A percentile compares a stretch with the other conserved stretches of the same genome.
phyloP scores from a whole-genome alignment of 805 yeast species.

The Metschnikowia dekortorum region DNA sequence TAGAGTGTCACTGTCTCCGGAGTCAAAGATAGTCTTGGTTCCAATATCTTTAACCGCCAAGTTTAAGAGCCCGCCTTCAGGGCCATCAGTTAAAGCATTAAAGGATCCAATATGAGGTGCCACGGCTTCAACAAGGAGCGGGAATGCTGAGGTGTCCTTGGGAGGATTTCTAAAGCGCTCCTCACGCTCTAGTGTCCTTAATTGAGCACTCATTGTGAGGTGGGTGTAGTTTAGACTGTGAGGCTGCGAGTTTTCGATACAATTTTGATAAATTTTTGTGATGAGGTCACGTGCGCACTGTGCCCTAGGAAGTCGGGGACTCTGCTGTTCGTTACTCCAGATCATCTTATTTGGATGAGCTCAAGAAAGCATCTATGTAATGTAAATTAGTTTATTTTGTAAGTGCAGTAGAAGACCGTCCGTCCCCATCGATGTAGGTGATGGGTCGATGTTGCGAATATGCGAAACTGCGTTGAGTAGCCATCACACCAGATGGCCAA shows the following conservation, averaged over 20 bases:
- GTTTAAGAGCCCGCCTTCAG: conserved; percentile 79
- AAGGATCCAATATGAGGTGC: conserved; percentile 95
- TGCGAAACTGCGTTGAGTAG: background rate
- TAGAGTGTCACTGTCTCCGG: conserved; percentile 57
- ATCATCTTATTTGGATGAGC: background rate
- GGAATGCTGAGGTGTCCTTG: conserved; percentile 75
- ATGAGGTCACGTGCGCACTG: conserved; percentile 15
- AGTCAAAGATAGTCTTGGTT: conserved; percentile 76
- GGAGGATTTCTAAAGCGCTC: conserved; percentile 84
- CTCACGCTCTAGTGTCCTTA: conserved; percentile 85
- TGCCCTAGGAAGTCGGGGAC: background rate
- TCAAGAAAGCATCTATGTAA: background rate
- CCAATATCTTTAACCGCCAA: conserved; percentile 89
- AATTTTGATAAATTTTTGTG: conserved; percentile 16
- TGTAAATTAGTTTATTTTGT: background rate
- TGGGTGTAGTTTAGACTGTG: conserved; percentile 1
- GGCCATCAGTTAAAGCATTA: conserved; percentile 89
- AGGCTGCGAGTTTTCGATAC: conserved; percentile 3
- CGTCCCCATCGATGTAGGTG: background rate
- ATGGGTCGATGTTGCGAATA: background rate
- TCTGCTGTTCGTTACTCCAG: background rate
- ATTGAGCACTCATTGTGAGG: conserved; percentile 47
- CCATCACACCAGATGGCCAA: conserved; percentile 57
- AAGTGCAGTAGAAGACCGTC: background rate
- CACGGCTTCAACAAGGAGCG: conserved; percentile 82